Percentiles rank a stretch among this genome's conserved stretches.
Conservation (phyloP, 169 alveolate species). For the Cryptosporidium sp. region DNA sequence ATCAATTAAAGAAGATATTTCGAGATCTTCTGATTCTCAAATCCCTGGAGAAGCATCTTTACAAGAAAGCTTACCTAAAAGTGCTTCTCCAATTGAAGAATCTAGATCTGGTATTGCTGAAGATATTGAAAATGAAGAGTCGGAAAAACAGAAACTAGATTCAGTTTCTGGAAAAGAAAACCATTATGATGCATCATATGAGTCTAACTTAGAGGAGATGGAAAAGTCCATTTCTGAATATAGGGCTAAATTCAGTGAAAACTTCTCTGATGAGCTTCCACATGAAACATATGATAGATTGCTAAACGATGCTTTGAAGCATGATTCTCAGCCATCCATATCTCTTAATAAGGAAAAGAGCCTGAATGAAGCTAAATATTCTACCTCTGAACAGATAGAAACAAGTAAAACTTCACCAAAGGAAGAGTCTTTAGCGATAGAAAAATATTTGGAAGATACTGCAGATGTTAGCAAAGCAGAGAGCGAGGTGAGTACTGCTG, state of each 20-base stretch:
- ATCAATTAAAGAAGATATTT: background rate
- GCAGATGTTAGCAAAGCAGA: background rate
- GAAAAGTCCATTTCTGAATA: constrained; percentile 41
- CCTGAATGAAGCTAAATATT: background rate
- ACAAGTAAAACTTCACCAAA: background rate
- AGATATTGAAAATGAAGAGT: background rate
- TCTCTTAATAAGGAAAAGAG: background rate
- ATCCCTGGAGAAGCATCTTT: background rate
- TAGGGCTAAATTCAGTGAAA: background rate
- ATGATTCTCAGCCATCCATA: background rate
- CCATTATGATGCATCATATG: constrained; percentile 49
- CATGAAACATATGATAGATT: constrained; percentile 41
- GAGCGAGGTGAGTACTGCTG: background rate
- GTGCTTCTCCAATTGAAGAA: background rate
- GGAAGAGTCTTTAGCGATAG: background rate
- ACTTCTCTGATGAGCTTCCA: constrained; percentile 9
- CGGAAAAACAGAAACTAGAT: background rate
- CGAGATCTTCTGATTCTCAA: background rate
- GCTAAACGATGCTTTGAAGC: constrained; percentile 10
- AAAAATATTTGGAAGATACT: constrained; percentile 4
- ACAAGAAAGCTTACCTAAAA: background rate
- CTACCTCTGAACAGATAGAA: background rate
- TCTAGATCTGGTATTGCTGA: background rate
- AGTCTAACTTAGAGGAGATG: constrained; percentile 12
- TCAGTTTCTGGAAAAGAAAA: background rate